A percentile compares a stretch with the other conserved stretches of the same genome.
These are phyloP conservation scores for Xylariaceae sp. DNA, from an alignment of 2,329 filamentous ascomycete species.

Conservation along the genomic window DNA sequence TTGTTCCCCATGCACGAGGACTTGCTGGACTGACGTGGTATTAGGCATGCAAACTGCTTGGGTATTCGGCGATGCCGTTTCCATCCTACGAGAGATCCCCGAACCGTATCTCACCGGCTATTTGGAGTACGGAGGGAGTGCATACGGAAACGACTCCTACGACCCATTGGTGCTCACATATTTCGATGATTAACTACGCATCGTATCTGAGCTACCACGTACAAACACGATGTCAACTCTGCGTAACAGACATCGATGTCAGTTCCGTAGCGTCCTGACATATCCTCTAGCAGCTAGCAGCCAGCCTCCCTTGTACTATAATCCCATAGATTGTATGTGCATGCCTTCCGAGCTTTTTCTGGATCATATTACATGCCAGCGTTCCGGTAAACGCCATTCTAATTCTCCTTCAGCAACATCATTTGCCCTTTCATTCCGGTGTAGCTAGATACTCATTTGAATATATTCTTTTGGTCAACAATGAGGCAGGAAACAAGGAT, in stretches of 20 bases:
- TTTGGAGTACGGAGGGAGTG: constrained; percentile 40
- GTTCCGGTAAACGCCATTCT: background rate
- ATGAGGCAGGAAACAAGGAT: too few species aligned
- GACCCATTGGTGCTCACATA: constrained; percentile 32
- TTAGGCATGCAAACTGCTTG: constrained; percentile 40
- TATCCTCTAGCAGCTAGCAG: background rate
- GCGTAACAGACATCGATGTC: background rate
- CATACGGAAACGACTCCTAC: constrained; percentile 39
- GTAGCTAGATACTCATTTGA: background rate
- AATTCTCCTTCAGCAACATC: background rate
- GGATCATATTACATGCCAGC: background rate
- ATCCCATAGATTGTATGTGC: background rate
- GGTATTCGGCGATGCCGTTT: constrained; percentile 36
- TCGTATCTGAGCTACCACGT: background rate
- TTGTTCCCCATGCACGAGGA: too few species aligned
- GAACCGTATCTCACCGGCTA: constrained; percentile 38
- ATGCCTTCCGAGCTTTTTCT: background rate
- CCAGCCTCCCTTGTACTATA: background rate
- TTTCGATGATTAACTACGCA: constrained; percentile 13
- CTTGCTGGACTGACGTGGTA: background rate
- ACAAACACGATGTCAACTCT: background rate
- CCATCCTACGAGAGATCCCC: constrained; percentile 34
- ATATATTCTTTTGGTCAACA: too few species aligned
- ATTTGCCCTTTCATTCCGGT: background rate
- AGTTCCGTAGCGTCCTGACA: background rate